These are phyloP conservation scores for Talaromyces albobiverticillius DNA, from an alignment of 2,329 filamentous ascomycete genomes.

Conservation along the genomic window DNA sequence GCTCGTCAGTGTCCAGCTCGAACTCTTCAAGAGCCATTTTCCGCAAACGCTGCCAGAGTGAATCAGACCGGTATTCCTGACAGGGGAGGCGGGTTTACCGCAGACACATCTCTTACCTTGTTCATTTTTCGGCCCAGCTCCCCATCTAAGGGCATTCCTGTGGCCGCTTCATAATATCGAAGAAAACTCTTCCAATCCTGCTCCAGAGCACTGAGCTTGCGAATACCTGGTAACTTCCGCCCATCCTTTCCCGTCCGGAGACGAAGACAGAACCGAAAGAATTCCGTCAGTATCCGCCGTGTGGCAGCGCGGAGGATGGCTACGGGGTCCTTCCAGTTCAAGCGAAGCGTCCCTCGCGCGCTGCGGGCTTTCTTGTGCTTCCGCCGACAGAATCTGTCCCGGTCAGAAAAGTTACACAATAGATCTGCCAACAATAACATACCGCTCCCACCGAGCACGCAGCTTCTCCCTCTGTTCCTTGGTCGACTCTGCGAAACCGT, in stretches of 20 bases:
- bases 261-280: slow-evolving; percentile 15
- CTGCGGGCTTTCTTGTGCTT: not conserved
- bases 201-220: slow-evolving; percentile 10
- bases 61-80: slow-evolving; percentile 12
- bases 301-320: not conserved
- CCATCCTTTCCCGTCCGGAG: slow-evolving; percentile 20
- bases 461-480: not conserved
- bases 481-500: not conserved
- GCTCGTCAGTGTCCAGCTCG: slow-evolving; percentile 16
- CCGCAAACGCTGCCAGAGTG: slow-evolving; percentile 19
- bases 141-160: not conserved
- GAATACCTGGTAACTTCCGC: slow-evolving; percentile 15
- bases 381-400: slow-evolving; percentile 1
- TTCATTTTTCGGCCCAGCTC: slow-evolving; percentile 16
- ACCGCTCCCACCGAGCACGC: not conserved
- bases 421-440: not conserved
- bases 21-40: slow-evolving; percentile 20
- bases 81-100: slow-evolving; percentile 14
- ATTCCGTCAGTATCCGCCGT: not conserved
- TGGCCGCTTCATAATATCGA: slow-evolving; percentile 15
- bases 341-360: not conserved
- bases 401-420: not conserved
- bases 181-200: slow-evolving; percentile 14
- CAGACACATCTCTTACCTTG: slow-evolving; percentile 17
- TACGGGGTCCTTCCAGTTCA: not conserved